phyloP scores from a whole-genome alignment of 2,329 filamentous ascomycete species.

The Lojkania enalia region DNA sequence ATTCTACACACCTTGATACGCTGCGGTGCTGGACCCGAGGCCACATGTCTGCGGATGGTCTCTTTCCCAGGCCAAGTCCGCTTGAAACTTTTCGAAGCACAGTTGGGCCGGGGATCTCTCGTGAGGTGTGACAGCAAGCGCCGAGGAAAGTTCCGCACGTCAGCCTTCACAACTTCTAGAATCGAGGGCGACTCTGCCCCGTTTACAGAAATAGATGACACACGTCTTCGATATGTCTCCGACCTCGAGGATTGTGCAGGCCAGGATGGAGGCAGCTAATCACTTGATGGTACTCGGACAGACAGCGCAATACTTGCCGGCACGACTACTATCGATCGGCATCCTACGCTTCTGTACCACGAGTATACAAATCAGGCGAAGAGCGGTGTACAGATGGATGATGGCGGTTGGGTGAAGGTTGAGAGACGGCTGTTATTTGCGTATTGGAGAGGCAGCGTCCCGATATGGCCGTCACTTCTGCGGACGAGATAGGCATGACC shows the following conservation, averaged over 20 bases:
- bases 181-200: constrained; percentile 3
- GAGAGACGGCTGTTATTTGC: constrained; percentile 10
- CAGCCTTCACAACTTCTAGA: constrained; percentile 13
- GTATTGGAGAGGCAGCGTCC: constrained; percentile 9
- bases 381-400: constrained; percentile 27
- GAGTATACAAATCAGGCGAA: constrained; percentile 13
- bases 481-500: constrained; percentile 8
- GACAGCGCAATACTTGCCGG: constrained; percentile 3
- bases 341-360: constrained; percentile 21
- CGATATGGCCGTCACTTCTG: constrained; percentile 12
- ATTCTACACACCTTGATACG: constrained; percentile 27
- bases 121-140: constrained; percentile 22
- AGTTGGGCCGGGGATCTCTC: constrained; percentile 12
- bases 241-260: constrained; percentile 8
- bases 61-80: constrained; percentile 31
- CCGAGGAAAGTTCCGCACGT: constrained; percentile 21
- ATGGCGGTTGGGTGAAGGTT: constrained; percentile 1
- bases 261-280: constrained; percentile 10
- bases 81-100: constrained; percentile 8
- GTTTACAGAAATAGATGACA: constrained; percentile 13
- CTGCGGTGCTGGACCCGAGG: constrained; percentile 17
- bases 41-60: constrained; percentile 21
- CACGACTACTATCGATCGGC: constrained; percentile 10
- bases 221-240: constrained; percentile 21
- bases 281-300: constrained; percentile 4